Conservation (phyloP, 1,139 yeast species). For the Magnusiomyces magnusii region DNA sequence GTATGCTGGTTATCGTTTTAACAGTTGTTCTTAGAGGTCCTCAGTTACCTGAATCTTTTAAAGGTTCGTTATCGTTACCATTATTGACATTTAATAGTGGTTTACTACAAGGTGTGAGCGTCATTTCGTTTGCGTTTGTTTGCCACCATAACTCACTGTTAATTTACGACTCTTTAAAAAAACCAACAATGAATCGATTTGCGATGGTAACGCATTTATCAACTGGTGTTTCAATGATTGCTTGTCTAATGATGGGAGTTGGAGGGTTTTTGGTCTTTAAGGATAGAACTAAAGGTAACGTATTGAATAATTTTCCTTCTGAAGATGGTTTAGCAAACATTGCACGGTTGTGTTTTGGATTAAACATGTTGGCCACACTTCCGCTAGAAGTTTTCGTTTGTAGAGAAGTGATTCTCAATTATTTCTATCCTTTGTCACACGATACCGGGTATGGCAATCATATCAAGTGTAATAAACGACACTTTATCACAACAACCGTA, state of each 20-base stretch:
- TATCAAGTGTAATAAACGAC: conserved; percentile 36
- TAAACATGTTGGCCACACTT: conserved; percentile 89
- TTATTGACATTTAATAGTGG: conserved; percentile 55
- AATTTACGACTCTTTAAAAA: conserved; percentile 73
- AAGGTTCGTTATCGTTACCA: conserved; percentile 41
- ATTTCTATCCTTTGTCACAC: conserved; percentile 35
- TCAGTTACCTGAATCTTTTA: conserved; percentile 35
- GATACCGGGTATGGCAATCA: conserved; percentile 17
- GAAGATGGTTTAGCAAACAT: conserved; percentile 63
- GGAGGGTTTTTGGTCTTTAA: conserved; percentile 75
- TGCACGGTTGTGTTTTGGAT: conserved; percentile 86
- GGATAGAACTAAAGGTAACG: conserved; percentile 73
- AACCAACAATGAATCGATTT: conserved; percentile 70
- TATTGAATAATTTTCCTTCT: conserved; percentile 75
- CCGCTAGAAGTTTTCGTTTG: conserved; percentile 89
- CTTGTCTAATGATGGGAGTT: conserved; percentile 71
- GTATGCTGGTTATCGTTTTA: conserved; percentile 72
- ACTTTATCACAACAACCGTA: conserved; percentile 57
- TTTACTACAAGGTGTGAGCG: conserved; percentile 82
- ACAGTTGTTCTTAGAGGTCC: conserved; percentile 75
- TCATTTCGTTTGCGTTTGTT: conserved; percentile 87
- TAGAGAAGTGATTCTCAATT: conserved; percentile 71
- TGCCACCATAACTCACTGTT: conserved; percentile 93
- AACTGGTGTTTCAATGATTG: conserved; percentile 71
- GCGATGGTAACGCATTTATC: conserved; percentile 75